phyloP scores from a whole-genome alignment of 1,284 basidiomycete species.

The Cutaneotrichosporon sp. region DNA sequence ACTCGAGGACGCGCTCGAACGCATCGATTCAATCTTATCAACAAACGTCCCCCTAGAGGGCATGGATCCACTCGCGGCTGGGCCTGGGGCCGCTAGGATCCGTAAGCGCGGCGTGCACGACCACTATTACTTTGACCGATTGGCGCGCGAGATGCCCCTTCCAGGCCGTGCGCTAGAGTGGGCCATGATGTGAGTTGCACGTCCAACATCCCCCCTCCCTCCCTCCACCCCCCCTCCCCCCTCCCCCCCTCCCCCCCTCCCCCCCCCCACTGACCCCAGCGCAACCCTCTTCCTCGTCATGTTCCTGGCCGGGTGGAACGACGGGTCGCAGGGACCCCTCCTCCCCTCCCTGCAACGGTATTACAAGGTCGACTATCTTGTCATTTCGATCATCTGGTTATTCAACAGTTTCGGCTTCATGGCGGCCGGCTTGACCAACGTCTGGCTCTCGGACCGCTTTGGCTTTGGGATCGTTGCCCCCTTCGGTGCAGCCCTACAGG shows the following conservation, averaged over 20 bases:
- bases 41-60: not conserved
- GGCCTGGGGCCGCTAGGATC: not conserved
- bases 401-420: conserved; percentile 60
- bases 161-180: conserved; percentile 23
- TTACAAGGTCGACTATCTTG: conserved; percentile 53
- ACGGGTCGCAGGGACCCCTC: conserved; percentile 62
- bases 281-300: conserved; percentile 40
- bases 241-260: no score
- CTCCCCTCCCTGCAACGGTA: conserved; percentile 61
- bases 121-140: conserved; percentile 29
- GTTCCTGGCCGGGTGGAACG: conserved; percentile 62
- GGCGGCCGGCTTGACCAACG: conserved; percentile 56
- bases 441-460: conserved; percentile 58
- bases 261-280: conserved; percentile 19
- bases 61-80: not conserved
- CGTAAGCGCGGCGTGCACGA: conserved; percentile 11
- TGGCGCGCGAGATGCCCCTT: conserved; percentile 30
- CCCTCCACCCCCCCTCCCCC: not conserved
- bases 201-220: not conserved
- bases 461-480: conserved; percentile 60
- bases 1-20: not conserved
- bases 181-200: conserved; percentile 38
- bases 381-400: conserved; percentile 62
- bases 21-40: not conserved
- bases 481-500: conserved; percentile 43